Evolutionary conservation across 2,329 filamentous ascomycete genomes (phyloP).

Genomic region (Phoma herbarum): DNA sequence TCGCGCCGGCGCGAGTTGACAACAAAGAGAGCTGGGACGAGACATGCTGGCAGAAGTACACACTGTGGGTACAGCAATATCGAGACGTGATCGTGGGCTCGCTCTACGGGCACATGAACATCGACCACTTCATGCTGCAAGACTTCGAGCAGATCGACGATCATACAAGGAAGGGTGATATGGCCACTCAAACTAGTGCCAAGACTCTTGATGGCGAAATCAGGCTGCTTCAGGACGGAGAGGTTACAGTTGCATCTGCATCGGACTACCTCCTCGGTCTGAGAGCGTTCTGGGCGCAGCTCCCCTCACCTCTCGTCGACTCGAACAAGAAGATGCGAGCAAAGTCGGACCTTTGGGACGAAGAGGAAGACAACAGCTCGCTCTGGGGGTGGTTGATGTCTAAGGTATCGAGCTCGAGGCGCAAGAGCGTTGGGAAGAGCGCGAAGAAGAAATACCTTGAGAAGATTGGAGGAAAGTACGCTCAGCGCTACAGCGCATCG

Average conservation of each 20-base stretch:
- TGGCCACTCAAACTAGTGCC: conserved; percentile 43
- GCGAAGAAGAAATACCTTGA: conserved; percentile 67
- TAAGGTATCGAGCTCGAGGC: conserved; percentile 20
- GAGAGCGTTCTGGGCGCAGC: conserved; percentile 76
- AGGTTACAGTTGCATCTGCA: conserved; percentile 72
- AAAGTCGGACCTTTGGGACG: conserved; percentile 16
- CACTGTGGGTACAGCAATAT: conserved; percentile 87
- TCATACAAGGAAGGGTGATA: conserved; percentile 55
- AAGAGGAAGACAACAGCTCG: conserved; percentile 31
- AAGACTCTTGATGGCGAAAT: conserved; percentile 55
- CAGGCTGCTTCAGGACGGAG: conserved; percentile 49
- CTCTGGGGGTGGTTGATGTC: conserved; percentile 34
- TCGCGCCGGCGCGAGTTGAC: conserved; percentile 85
- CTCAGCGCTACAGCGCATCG: conserved; percentile 83
- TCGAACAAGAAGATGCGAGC: conserved; percentile 25
- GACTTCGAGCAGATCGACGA: conserved; percentile 81
- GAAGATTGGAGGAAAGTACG: conserved; percentile 80
- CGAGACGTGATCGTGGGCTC: conserved; percentile 84
- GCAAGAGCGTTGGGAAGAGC: conserved; percentile 37
- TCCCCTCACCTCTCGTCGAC: conserved; percentile 63
- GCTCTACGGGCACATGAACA: conserved; percentile 96
- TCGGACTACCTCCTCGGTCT: conserved; percentile 82
- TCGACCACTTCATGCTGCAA: conserved; percentile 94
- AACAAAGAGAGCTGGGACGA: conserved; percentile 94
- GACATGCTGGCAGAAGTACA: conserved; percentile 98